These are phyloP conservation scores for Solanum boliviense DNA, from an alignment of 257 asterid species.

Conservation along the genomic window DNA sequence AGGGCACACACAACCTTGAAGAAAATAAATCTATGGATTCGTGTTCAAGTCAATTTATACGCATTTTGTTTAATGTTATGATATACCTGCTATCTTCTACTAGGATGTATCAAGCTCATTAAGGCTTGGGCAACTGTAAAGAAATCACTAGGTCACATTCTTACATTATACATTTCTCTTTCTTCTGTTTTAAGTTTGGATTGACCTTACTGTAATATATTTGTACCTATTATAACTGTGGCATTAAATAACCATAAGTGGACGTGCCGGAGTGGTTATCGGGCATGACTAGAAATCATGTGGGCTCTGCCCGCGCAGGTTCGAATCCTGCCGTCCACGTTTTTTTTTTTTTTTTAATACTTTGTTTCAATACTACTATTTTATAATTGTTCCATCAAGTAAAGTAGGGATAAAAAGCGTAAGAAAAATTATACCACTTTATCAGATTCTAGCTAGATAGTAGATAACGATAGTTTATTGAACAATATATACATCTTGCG, in stretches of 20 bases:
- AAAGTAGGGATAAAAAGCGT: background rate
- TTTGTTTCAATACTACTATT: background rate
- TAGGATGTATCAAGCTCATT: background rate
- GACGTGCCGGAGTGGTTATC: conserved; percentile 10
- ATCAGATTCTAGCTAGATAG: background rate
- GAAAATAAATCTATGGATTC: background rate
- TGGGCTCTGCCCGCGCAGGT: conserved; percentile 18
- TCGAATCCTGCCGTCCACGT: conserved; percentile 16
- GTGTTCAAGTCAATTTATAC: background rate
- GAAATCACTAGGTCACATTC: background rate
- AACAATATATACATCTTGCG: background rate
- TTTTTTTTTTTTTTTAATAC: background rate
- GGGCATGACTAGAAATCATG: conserved; percentile 5
- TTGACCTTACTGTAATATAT: background rate
- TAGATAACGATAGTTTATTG: background rate
- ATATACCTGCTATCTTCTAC: background rate
- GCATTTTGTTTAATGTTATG: background rate
- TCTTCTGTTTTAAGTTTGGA: background rate
- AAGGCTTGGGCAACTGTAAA: background rate
- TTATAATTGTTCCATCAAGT: background rate
- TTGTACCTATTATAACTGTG: background rate
- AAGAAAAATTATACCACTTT: background rate
- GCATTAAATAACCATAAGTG: accelerated
- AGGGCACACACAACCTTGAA: background rate
- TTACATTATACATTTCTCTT: background rate